Base-by-base conservation (phyloP, 139 green algal species). In the Trebouxia sp. region DNA sequence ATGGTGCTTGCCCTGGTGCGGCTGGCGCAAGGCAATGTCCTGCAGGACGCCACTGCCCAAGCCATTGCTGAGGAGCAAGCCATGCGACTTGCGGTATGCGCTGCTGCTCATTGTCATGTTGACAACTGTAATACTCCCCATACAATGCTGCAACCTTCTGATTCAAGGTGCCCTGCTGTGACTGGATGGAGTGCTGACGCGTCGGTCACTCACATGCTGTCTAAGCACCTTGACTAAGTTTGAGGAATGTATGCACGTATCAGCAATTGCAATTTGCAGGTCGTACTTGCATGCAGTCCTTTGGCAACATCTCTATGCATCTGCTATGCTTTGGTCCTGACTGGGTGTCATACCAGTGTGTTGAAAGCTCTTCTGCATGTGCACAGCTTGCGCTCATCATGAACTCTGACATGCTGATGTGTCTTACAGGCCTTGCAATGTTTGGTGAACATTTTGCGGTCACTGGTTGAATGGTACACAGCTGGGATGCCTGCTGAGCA, bases 1-100 rank as follows among this genome's bases (percentile, higher is more conserved):
- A 87, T 96, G 65, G 83, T 97, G 65, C 90, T 90, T 56, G 88
- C 85, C 15, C 91, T 99, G 32, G 93, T 98, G 47, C 88, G 93
- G 43, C 83, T 95, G 11, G 93, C 93, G 5, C 86, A 92, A 78
- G 85, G 83, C 78, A 82, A 39, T 42, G 56, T 75, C 7, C 65
- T 43, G 5, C 47, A 75, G 37, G 77, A 85, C 14, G 58, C 32
- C 24, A 39, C 65, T 9, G 53, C 74, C 0, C 41, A 32, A 10
- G 50, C 47, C 7, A 74, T 80, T 38, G 66, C 75, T 32, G 85
- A 91, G 38, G 88, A 92, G 81, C 48, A 75, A 24, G 62, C 80
- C 37, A 82, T 94, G 39, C 85, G 89, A 20, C 81, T 91, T 39
- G 53, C 83, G 83, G 85, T 89, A 47, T 45, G 43, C 22, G 8